Conservation (phyloP, 2,329 filamentous ascomycete genomes). For the Fusarium oxysporum region DNA sequence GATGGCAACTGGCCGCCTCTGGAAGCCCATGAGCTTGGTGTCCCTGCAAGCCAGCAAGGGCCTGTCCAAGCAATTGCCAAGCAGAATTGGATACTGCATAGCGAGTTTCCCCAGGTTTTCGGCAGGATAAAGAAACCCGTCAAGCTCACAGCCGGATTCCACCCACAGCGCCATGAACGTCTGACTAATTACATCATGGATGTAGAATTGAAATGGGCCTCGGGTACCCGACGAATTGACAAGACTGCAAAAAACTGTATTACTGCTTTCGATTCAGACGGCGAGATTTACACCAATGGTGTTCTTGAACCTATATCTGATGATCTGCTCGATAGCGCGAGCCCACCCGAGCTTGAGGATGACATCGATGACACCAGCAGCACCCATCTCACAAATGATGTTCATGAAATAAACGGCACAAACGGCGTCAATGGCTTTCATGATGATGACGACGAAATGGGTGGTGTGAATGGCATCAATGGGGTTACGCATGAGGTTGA, state of each 20-base stretch:
- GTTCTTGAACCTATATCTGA: slow-evolving; percentile 38
- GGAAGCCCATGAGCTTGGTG: slow-evolving; percentile 51
- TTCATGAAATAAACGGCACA: slow-evolving; percentile 18
- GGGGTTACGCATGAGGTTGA: slow-evolving; percentile 21
- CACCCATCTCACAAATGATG: slow-evolving; percentile 16
- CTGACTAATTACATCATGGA: slow-evolving; percentile 62
- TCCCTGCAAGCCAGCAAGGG: slow-evolving; percentile 34
- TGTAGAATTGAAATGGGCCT: slow-evolving; percentile 61
- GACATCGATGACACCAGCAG: slow-evolving; percentile 19
- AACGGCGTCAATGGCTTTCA: slow-evolving; percentile 14
- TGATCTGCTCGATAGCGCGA: slow-evolving; percentile 30
- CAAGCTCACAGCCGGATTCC: slow-evolving; percentile 44
- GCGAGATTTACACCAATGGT: slow-evolving; percentile 41
- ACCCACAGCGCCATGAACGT: slow-evolving; percentile 37
- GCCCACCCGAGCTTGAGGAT: slow-evolving; percentile 20
- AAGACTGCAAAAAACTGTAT: slow-evolving; percentile 59
- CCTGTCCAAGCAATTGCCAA: slow-evolving; percentile 36
- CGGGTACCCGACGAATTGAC: slow-evolving; percentile 54
- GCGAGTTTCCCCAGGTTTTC: slow-evolving; percentile 56
- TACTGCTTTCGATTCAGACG: slow-evolving; percentile 54
- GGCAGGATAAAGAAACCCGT: slow-evolving; percentile 55
- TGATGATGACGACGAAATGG: slow-evolving; percentile 16
- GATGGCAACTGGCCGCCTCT: slow-evolving; percentile 65
- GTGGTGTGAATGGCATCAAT: slow-evolving; percentile 10
- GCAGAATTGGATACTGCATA: slow-evolving; percentile 55